A percentile compares a stretch with the other conserved stretches of the same genome.
Conservation (phyloP, 169 alveolate genomes). For the Blepharisma undulans region DNA sequence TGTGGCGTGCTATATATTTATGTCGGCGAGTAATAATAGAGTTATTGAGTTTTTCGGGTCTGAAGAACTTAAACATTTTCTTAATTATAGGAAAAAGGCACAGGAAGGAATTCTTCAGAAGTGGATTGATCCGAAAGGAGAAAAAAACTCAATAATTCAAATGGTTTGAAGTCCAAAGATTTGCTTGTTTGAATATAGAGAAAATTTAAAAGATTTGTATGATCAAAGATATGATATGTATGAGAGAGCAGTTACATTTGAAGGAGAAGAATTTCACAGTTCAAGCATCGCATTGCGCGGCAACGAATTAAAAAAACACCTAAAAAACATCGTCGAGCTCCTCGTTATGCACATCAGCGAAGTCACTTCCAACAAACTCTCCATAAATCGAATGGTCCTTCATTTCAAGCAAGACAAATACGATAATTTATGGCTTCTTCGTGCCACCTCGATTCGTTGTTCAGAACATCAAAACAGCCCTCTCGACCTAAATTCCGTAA, state of each 20-base stretch:
- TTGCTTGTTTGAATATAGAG: slow-evolving; percentile 75
- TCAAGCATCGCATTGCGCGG: slow-evolving; percentile 69
- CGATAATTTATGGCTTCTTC: slow-evolving; percentile 69
- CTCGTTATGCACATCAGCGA: slow-evolving; percentile 73
- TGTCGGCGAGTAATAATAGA: slow-evolving; percentile 33
- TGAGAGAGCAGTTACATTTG: slow-evolving; percentile 81
- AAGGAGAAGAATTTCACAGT: slow-evolving; percentile 83
- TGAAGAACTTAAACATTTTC: slow-evolving; percentile 55
- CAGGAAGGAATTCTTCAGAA: slow-evolving; percentile 81
- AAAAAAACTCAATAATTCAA: slow-evolving; percentile 59
- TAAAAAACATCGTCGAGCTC: slow-evolving; percentile 63
- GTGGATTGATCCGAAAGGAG: slow-evolving; percentile 79
- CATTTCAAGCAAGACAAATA: slow-evolving; percentile 70
- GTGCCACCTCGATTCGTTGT: slow-evolving; percentile 76
- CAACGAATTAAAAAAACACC: slow-evolving; percentile 59
- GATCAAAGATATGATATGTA: slow-evolving; percentile 68
- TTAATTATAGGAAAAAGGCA: slow-evolving; percentile 62
- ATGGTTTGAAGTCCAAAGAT: slow-evolving; percentile 79
- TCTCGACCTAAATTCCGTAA: background rate
- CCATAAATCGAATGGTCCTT: slow-evolving; percentile 78
- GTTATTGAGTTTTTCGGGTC: slow-evolving; percentile 33
- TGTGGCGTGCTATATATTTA: slow-evolving; percentile 72
- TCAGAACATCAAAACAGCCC: slow-evolving; percentile 26
- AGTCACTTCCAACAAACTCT: slow-evolving; percentile 68
- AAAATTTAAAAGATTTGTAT: slow-evolving; percentile 61